Conservation (phyloP, 2,329 filamentous ascomycete genomes). For the Penicillium janthinellum region DNA sequence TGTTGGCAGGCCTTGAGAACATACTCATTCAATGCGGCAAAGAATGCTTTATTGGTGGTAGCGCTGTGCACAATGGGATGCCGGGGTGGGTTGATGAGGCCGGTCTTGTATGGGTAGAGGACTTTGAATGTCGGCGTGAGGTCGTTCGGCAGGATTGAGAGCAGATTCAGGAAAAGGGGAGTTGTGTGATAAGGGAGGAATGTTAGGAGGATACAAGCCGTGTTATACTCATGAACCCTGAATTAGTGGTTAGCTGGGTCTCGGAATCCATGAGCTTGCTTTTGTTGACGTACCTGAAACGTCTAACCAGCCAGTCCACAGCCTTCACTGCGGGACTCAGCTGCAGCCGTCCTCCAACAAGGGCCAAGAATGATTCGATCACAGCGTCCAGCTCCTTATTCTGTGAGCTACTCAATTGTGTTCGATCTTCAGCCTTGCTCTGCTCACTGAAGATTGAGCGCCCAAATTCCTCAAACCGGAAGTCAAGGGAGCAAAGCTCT, state of each 20-base stretch:
- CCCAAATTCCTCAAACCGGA: slow-evolving; percentile 73
- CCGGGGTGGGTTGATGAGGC: slow-evolving; percentile 73
- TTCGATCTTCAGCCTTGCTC: slow-evolving; percentile 85
- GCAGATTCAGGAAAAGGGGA: slow-evolving; percentile 78
- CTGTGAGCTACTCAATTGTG: slow-evolving; percentile 77
- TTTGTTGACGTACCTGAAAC: slow-evolving; percentile 69
- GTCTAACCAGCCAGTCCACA: slow-evolving; percentile 89
- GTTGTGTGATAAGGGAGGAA: slow-evolving; percentile 92
- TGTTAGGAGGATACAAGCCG: slow-evolving; percentile 72
- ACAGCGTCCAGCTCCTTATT: slow-evolving; percentile 79
- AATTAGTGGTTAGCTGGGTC: slow-evolving; percentile 18
- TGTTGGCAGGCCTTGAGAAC: slow-evolving; percentile 72
- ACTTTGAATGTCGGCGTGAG: slow-evolving; percentile 79
- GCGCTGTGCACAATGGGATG: slow-evolving; percentile 82
- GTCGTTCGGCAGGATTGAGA: slow-evolving; percentile 78
- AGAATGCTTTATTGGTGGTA: slow-evolving; percentile 74
- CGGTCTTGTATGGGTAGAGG: slow-evolving; percentile 80
- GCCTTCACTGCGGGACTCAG: slow-evolving; percentile 87
- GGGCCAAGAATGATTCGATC: slow-evolving; percentile 78
- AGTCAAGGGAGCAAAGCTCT: slow-evolving; percentile 85
- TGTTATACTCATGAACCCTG: slow-evolving; percentile 91
- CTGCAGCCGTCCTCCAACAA: slow-evolving; percentile 74
- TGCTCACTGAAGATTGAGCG: slow-evolving; percentile 88
- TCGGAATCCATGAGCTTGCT: slow-evolving; percentile 11
- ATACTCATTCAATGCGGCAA: slow-evolving; percentile 75